A percentile compares a stretch with the other conserved stretches of the same genome.
These are phyloP conservation scores for Heteromeles arbutifolia DNA, from an alignment of 306 rosid species.

Conservation along the genomic window DNA sequence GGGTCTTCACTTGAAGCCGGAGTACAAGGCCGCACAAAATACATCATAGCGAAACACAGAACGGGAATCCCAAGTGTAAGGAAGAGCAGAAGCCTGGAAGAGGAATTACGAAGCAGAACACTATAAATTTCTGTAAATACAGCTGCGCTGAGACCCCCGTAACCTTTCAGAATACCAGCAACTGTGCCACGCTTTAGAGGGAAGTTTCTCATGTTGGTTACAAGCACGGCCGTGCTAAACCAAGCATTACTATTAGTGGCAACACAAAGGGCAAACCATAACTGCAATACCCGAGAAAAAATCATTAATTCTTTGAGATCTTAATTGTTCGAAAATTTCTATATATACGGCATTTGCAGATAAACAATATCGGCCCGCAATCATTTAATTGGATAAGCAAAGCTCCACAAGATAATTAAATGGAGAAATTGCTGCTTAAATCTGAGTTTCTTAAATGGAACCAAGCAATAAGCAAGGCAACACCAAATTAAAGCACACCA, in stretches of 20 bases:
- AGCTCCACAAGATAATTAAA: not conserved
- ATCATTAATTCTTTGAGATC: not conserved
- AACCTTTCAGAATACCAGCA: conserved; percentile 72
- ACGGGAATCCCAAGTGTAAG: conserved; percentile 59
- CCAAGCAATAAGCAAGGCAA: not conserved
- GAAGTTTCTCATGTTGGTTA: conserved; percentile 85
- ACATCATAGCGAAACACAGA: conserved; percentile 57
- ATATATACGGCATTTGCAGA: not conserved
- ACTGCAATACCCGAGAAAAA: conserved; percentile 25
- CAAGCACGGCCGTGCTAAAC: conserved; percentile 64
- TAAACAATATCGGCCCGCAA: not conserved
- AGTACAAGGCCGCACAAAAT: conserved; percentile 60
- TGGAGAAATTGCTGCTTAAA: not conserved
- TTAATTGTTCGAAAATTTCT: not conserved
- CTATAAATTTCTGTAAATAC: conserved; percentile 60
- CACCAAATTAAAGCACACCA: not conserved
- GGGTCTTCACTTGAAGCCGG: conserved; percentile 59
- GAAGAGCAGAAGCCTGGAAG: conserved; percentile 54
- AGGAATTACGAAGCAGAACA: conserved; percentile 46
- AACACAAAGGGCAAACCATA: conserved; percentile 57
- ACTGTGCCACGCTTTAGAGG: conserved; percentile 68
- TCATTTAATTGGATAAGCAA: not conserved
- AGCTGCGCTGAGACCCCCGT: conserved; percentile 69
- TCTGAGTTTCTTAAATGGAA: not conserved
- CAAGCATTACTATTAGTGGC: conserved; percentile 77